Evolutionary conservation across 805 yeast species (phyloP), one percentile per base, ranked within the genome.

Genomic region (Saturnispora zaruensis): DNA sequence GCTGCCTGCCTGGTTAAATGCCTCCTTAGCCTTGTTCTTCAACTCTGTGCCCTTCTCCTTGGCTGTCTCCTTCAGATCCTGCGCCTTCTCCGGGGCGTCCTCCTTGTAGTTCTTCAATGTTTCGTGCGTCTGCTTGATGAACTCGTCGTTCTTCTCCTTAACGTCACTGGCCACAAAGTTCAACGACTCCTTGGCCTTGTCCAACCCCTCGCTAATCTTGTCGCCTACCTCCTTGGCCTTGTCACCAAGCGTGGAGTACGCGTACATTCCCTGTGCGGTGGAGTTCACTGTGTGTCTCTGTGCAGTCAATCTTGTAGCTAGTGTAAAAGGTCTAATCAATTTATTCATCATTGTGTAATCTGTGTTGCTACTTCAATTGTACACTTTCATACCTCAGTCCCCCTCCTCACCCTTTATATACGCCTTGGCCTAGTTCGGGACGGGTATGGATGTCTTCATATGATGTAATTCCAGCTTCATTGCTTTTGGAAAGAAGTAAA

Each of bases 201-300:
- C 42, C 4, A 44, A 37, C 7, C 33, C 30, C 34, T 48, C 48
- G 9, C 20, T 30, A 9, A 50, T 33, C 18, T 28, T 42, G 24
- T 50, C 52, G 11, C 50, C 50, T 14, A 36, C 50, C 23, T 50
- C 42, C 28, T 45, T 45, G 7, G 52, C 52, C 13, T 42, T 46
- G 21, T 50, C 52, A 4, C 52, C 52, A n/a, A 50, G 38, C 6
- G 52, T 34, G 6, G 52, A 50, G 20, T 50, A 50, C 20, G 32
- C 26, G 25, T 26, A 33, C 11, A 14, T n/a, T 18, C 18, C 14
- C 23, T 34, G 38, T 5, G n/a, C 5, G 14, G 6, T 38, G 3
- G 42, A 23, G 21, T 23, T 23, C 0, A 23, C 9, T 13, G 14
- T 18, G 21, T 23, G 25, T 38, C 42, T 38, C 13, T 13, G 28